phyloP scores from a whole-genome alignment of 2,329 filamentous ascomycete genomes.

The Aspergillus sojae region DNA sequence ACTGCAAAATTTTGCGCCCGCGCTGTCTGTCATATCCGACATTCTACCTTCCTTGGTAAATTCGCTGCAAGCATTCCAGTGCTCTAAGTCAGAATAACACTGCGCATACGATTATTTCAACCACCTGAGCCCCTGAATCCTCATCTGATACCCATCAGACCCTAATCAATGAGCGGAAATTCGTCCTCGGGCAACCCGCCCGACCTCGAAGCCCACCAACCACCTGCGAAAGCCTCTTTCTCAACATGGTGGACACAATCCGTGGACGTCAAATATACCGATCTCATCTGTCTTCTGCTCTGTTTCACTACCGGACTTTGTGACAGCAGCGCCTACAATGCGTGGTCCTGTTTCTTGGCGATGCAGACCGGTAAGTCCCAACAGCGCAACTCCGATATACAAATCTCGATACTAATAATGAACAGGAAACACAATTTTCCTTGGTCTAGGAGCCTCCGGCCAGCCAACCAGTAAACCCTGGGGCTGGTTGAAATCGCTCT shows the following conservation, averaged over 20 bases:
- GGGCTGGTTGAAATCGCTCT: slow-evolving; percentile 49
- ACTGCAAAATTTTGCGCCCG: slow-evolving; percentile 6
- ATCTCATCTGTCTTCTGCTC: slow-evolving; percentile 43
- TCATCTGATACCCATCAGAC: neutral
- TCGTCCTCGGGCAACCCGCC: neutral
- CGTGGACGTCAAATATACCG: slow-evolving; percentile 36
- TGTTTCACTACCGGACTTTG: slow-evolving; percentile 47
- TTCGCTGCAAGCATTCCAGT: neutral
- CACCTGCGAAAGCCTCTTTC: slow-evolving; percentile 15
- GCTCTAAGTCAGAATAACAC: neutral
- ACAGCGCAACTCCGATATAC: neutral
- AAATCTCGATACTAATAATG: neutral
- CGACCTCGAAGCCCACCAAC: slow-evolving; percentile 17
- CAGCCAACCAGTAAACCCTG: slow-evolving; percentile 42
- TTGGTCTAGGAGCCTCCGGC: slow-evolving; percentile 47
- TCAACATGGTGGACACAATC: slow-evolving; percentile 33
- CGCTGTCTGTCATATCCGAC: neutral
- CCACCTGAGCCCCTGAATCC: neutral
- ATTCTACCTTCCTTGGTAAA: neutral
- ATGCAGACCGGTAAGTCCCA: slow-evolving; percentile 49
- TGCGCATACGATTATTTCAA: neutral
- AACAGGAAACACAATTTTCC: slow-evolving; percentile 51
- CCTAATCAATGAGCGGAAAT: neutral
- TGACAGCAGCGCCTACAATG: slow-evolving; percentile 49
- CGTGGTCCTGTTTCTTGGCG: slow-evolving; percentile 51